Evolutionary conservation across 139 green algal species (phyloP).

Genomic region (Edaphochlamys debaryana): DNA sequence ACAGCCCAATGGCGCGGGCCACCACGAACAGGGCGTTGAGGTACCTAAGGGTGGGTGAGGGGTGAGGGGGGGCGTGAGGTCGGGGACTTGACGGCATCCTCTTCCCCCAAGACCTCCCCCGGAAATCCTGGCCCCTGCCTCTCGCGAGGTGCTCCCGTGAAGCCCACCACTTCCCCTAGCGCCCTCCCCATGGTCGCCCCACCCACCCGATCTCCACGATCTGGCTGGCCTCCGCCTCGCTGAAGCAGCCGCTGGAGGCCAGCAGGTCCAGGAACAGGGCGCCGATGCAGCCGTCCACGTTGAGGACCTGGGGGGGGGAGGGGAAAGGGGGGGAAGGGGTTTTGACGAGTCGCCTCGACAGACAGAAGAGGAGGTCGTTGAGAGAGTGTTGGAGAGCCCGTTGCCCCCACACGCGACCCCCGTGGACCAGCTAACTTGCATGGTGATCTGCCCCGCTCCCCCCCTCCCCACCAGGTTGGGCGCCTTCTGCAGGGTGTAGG

Average conservation of each 20-base stretch:
- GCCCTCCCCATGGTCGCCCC: too few relatives aligned
- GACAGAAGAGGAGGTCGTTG: not conserved
- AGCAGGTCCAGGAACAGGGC: slow-evolving; percentile 96
- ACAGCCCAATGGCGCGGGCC: slow-evolving; percentile 91
- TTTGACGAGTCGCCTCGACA: too few relatives aligned
- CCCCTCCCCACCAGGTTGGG: slow-evolving; percentile 79
- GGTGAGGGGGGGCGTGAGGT: not conserved
- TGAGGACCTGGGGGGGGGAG: slow-evolving; percentile 55
- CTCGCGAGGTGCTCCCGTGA: too few relatives aligned
- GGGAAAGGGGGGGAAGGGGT: not conserved
- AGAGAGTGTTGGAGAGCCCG: not conserved
- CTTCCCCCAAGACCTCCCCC: too few relatives aligned
- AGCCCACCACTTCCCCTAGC: too few relatives aligned
- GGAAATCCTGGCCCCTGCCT: too few relatives aligned
- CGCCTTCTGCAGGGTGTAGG: slow-evolving; percentile 92
- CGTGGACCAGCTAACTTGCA: too few relatives aligned
- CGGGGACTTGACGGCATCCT: too few relatives aligned
- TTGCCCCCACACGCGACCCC: too few relatives aligned
- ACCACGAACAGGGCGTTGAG: slow-evolving; percentile 97
- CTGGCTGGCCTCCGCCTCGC: slow-evolving; percentile 64
- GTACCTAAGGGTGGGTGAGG: slow-evolving; percentile 70
- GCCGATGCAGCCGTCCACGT: slow-evolving; percentile 94
- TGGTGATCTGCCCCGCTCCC: too few relatives aligned
- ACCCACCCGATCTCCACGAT: slow-evolving; percentile 55
- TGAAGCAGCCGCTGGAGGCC: slow-evolving; percentile 65